Percentiles rank a stretch among this genome's conserved stretches.
phyloP scores from a whole-genome alignment of 148 eudicot species.

The Hydrangea macrophylla region DNA sequence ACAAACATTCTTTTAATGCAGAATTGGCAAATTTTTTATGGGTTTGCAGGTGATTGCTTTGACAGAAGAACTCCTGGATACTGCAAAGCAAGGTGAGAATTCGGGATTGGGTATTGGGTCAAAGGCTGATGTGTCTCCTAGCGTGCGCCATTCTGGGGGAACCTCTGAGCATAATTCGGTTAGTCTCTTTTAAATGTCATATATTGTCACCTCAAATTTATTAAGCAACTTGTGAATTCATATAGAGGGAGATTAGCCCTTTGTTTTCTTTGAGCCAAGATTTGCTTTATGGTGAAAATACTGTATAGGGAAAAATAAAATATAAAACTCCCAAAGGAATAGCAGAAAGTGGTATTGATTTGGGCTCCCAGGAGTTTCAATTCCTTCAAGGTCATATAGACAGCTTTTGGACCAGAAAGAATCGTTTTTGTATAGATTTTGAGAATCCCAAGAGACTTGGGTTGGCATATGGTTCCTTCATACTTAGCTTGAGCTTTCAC shows the following conservation, averaged over 20 bases:
- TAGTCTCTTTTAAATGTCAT: conserved; percentile 2
- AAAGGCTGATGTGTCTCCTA: conserved; percentile 46
- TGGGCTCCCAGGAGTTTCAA: not conserved
- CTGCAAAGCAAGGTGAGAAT: conserved; percentile 75
- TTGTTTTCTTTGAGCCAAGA: not conserved
- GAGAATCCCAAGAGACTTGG: not conserved
- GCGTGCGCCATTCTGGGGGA: conserved; percentile 27
- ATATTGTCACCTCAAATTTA: conserved; percentile 3
- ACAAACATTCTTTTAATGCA: not conserved
- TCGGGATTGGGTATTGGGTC: conserved; percentile 40
- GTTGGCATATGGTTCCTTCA: not conserved
- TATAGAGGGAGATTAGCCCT: not conserved
- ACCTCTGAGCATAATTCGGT: conserved; percentile 42
- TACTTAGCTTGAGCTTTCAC: not conserved
- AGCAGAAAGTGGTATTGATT: not conserved
- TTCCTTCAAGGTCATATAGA: not conserved
- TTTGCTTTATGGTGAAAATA: not conserved
- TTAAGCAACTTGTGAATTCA: not conserved
- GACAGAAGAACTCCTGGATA: conserved; percentile 88
- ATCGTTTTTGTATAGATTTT: not conserved
- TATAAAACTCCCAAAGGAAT: not conserved
- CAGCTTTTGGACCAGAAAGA: not conserved
- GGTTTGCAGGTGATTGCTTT: conserved; percentile 78
- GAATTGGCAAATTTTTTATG: conserved; percentile 12
- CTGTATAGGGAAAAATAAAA: too few species aligned